Evolutionary conservation across 345 rosid genomes (phyloP).

Genomic region (Bruguiera sexangula): DNA sequence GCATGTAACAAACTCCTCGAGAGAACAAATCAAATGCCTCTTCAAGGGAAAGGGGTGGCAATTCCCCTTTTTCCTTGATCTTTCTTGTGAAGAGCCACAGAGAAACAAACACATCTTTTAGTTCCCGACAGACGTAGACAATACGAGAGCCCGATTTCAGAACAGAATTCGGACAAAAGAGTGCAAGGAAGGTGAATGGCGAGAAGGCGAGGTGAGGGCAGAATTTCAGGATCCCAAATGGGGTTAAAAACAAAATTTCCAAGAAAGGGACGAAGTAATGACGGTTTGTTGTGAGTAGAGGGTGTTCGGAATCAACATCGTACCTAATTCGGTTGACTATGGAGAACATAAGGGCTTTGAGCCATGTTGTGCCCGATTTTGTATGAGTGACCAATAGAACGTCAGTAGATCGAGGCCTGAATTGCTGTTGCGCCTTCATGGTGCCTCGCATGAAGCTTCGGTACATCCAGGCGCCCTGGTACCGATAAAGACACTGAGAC

Average conservation of each 20-base stretch:
- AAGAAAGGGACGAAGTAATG: neutral
- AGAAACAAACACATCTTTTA: conserved; percentile 7
- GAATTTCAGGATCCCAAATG: neutral
- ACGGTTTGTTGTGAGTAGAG: neutral
- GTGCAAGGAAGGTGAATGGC: neutral
- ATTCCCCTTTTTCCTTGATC: neutral
- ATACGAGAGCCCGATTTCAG: neutral
- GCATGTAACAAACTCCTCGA: neutral
- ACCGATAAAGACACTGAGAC: neutral
- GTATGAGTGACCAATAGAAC: neutral
- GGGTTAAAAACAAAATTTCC: neutral
- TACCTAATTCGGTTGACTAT: neutral
- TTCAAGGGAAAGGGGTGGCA: neutral
- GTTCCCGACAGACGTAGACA: neutral
- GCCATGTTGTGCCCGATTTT: conserved; percentile 7
- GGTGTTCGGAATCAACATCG: neutral
- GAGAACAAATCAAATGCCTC: conserved; percentile 2
- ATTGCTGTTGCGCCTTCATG: neutral
- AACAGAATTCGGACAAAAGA: neutral
- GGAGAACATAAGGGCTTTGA: neutral
- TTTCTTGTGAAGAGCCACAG: neutral
- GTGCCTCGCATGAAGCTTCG: neutral
- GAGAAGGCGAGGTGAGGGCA: neutral
- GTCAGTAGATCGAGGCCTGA: neutral
- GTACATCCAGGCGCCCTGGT: neutral